phyloP scores from a whole-genome alignment of 768 basidiomycete species.

The Lanmaoa pseudosensibilis region DNA sequence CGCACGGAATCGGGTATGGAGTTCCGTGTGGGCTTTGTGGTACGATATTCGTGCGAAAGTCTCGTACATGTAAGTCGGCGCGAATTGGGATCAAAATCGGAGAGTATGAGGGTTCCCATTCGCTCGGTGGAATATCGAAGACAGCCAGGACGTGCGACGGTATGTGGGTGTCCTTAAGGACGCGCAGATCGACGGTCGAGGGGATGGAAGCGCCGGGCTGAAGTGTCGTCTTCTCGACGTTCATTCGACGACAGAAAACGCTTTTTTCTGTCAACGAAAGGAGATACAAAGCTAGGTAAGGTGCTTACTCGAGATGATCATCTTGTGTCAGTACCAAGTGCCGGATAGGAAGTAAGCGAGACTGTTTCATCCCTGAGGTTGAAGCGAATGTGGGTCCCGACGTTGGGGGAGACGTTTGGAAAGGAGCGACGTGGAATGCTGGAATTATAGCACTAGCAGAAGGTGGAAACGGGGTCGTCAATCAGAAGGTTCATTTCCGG shows the following conservation, averaged over 20 bases:
- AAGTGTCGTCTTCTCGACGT: conserved; percentile 31
- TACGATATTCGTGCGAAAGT: conserved; percentile 38
- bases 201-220: conserved; percentile 35
- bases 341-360: conserved; percentile 29
- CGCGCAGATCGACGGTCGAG: conserved; percentile 47
- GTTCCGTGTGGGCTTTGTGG: conserved; percentile 35
- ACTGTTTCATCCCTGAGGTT: conserved; percentile 14
- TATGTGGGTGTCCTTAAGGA: conserved; percentile 44
- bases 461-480: conserved; percentile 20
- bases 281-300: background rate
- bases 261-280: conserved; percentile 21
- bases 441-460: conserved; percentile 14
- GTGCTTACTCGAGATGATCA: conserved; percentile 32
- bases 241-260: conserved; percentile 34
- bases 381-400: conserved; percentile 18
- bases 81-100: conserved; percentile 56
- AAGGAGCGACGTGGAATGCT: conserved; percentile 6
- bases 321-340: conserved; percentile 17
- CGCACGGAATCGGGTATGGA: conserved; percentile 33
- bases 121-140: conserved; percentile 32
- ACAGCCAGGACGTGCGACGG: conserved; percentile 62
- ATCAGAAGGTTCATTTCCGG: conserved; percentile 15
- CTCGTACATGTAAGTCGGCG: conserved; percentile 43
- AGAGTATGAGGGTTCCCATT: conserved; percentile 31
- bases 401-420: conserved; percentile 11